Base-by-base conservation (phyloP, 805 yeast genomes). In the Suhomyces vadensis region DNA sequence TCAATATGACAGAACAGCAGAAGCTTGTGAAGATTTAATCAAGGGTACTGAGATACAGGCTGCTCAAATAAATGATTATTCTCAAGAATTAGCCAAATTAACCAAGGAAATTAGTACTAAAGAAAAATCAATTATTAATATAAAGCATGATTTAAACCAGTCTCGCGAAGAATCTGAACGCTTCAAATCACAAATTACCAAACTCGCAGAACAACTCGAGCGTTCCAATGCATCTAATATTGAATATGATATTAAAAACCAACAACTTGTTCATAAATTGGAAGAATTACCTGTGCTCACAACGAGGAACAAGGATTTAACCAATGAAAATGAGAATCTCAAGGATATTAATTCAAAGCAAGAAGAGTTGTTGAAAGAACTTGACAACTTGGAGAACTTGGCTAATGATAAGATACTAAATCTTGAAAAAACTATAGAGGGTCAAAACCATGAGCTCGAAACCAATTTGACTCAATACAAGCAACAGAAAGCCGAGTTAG, bases 31-130 rank as follows among this genome's bases (percentile, higher is more conserved):
- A 20, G 24, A 33, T 20, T 19, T 33, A 11, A 11, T 33, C 6
- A 19, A 20, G 17, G 24, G 24, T 11, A 23, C 22, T 9, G 37
- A 33, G 16, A 33, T 33, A 16, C 37, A 57, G 39, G 41, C 41
- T 10, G 54, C 57, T n/a, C 66, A 63, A 45, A 50, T 63, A 21
- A 56, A 54, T 27, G 59, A 54, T 37, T 54, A 58, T 44, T 64
- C 57, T 27, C 44, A 61, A 23, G 71, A 63, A 37, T 48, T 61
- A 42, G 62, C 58, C 13, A 57, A 60, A 1, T 37, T 51, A 19
- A 58, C 56, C n/a, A 63, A 62, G 44, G 56, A 44, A 38, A 50
- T 49, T 20, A 56, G 52, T 41, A 47, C 51, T 10, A 56, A 55
- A 42, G 53, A 50, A 17, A 45, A 31, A 20, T 17, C 11, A 1